phyloP scores from a whole-genome alignment of 2,329 filamentous ascomycete genomes.

The Zymoseptoria tritici region DNA sequence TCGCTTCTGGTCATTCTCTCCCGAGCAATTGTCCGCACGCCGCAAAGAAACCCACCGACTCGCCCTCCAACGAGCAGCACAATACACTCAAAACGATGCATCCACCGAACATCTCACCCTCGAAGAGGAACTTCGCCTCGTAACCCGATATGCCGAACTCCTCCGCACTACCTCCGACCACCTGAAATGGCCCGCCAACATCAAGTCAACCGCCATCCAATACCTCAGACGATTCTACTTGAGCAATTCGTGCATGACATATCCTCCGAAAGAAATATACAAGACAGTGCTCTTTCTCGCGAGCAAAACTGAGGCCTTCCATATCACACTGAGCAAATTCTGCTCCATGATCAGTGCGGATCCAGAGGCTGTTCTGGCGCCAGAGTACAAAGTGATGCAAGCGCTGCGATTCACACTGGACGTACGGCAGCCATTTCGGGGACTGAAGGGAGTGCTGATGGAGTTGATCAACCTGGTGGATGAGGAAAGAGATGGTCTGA shows the following conservation, averaged over 20 bases:
- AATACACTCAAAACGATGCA: conserved; percentile 36
- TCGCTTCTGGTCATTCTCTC: conserved; percentile 85
- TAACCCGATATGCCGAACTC: conserved; percentile 66
- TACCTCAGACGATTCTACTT: conserved; percentile 94
- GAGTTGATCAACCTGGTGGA: conserved; percentile 59
- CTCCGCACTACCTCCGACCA: conserved; percentile 44
- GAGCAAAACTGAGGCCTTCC: conserved; percentile 83
- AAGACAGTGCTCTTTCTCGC: conserved; percentile 89
- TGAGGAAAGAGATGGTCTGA: conserved; percentile 17
- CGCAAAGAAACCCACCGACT: conserved; percentile 72
- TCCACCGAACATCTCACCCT: conserved; percentile 73
- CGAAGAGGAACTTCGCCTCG: conserved; percentile 72
- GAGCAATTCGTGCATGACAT: conserved; percentile 92
- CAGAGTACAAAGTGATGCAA: conserved; percentile 88
- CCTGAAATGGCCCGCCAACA: conserved; percentile 53
- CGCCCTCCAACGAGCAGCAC: conserved; percentile 61
- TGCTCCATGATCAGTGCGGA: conserved; percentile 48
- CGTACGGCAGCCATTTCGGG: conserved; percentile 81
- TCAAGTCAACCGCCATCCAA: conserved; percentile 71
- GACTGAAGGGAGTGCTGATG: conserved; percentile 77
- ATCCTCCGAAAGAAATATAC: conserved; percentile 81
- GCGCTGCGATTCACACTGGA: conserved; percentile 90
- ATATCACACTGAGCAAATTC: conserved; percentile 60
- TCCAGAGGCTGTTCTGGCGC: conserved; percentile 74
- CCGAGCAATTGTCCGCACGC: conserved; percentile 60